Base-by-base conservation (phyloP, 176 grass and related monocot species). In the Saccharum officinarum region DNA sequence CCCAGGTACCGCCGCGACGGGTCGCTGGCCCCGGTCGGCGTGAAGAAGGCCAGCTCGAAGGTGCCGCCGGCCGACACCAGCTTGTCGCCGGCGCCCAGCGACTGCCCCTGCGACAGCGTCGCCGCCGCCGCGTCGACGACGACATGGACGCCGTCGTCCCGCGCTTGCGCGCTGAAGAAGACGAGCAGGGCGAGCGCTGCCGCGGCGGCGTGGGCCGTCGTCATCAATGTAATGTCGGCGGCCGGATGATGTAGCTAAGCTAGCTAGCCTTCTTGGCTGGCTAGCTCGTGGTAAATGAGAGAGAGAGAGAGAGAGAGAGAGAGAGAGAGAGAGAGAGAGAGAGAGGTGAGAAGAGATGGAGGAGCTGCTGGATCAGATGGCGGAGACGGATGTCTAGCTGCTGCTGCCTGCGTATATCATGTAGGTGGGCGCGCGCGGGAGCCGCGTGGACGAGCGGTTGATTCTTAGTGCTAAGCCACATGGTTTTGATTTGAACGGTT, bases 11-110 rank as follows among this genome's bases (percentile, higher is more conserved):
- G 30, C 62, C 76, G 60, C 18, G 13, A 33, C 5, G 69, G 77
- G 64, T 87, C 86, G 23, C 15, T 3, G 12, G 47, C 92, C 75
- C 33, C 80, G 40, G 30, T 1, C 17, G 87, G 85, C 74, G 69
- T 34, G 90, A 94, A 84, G 90, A 94, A 94, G 22, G 69, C 40
- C 16, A 92, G 75, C 54, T 14, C 66, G 85, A 94, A 92, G 64
- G 77, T 26, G 63, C 83, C 82, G 45, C 25, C 57, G 23, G 85
- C 12, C 39, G 92, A 94, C 54, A 77, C 15, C 37, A 94, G 87
- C 85, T 8, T 83, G 6, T 71, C 84, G 65, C 38, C 10, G 4
- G 62, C 75, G 14, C 12, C 46, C 52, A 92, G 85, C 10, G 63
- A 83, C 69, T 92, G 78, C 1, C 90, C 92, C 37, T 52, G 85